Base-by-base conservation (phyloP, 495 filamentous ascomycete genomes). In the Cryomyces antarcticus region DNA sequence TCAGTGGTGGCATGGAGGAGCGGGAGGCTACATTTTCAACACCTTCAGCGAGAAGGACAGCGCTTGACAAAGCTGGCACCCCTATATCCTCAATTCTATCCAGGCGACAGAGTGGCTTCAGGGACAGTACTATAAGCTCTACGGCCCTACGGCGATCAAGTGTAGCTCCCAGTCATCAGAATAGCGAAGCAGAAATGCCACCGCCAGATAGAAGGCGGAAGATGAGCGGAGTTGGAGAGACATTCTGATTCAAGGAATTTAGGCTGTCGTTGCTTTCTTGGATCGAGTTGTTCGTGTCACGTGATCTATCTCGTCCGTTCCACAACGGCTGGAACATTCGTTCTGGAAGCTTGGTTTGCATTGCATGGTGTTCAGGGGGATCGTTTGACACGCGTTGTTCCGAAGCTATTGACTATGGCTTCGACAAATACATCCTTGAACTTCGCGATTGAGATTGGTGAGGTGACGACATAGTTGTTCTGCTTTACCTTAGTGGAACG, bases 161-260 rank as follows among this genome's bases (percentile, higher is more conserved):
- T 13, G 12, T 36, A 9, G 33, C 9, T 13, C 12, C 12, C 9
- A 36, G 12, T 13, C 33, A 36, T 9, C 50, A 62, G 42, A 47
- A 57, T 27, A 43, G 62, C 50, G 62, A 62, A 42, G 63, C 68
- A 41, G 60, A 60, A 43, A 69, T 76, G 73, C 66, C 66, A 30
- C 70, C 70, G 27, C 68, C 70, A 6, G 57, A 59, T 39, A 61
- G 53, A 41, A 46, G 57, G 41, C 55, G 69, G 42, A 70, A 69
- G 52, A 52, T 70, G 47, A 69, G 64, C 50, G 76, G 72, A 45
- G 59, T 82, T n/a, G 76, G 75, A 10, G 77, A 82, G 60, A 78
- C 75, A 28, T 82, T 70, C 55, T 82, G 46, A 52, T 11, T 11
- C 10, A 39, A 1, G 11, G 11, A 3, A 36, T 10, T 9, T 9